Base-by-base conservation (phyloP, 23 red algal species). In the Chondrus crispus region DNA sequence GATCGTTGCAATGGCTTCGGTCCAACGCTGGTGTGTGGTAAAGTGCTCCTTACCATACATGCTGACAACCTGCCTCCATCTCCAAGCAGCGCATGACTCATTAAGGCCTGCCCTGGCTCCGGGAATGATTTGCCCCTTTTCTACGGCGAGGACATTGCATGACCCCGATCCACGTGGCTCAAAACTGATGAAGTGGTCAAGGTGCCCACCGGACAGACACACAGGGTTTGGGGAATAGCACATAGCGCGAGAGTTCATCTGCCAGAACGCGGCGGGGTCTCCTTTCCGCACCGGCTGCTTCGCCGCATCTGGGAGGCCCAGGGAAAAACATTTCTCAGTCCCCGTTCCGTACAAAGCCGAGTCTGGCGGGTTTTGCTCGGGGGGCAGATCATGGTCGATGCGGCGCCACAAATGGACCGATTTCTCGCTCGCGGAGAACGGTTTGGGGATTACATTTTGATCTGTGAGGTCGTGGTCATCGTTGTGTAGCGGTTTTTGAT, bases 221-320 rank as follows among this genome's bases (percentile, higher is more conserved):
- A 87, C 43, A 14, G 64, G 82, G 20, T 75, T 54, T 19, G 22
- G 29, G 3, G 77, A 68, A 58, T 87, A 85, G 50, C 92, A 94
- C 73, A 94, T 47, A 16, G 82, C 92, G 43, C 92, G 22, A 36
- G 77, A 85, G 30, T 94, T 94, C 74, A 94, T 87, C 60, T 87
- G 82, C 92, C 92, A 94, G 42, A 88, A 94, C 3, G 64, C 50
- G 3, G 80, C 90, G 11, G 80, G 68, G n/a, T 86, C 79, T 8
- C 69, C 70, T 55, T 44, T 60, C 3, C 29, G 37, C 39, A 81
- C 29, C 20, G 58, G 66, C 45, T 55, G 66, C 7, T 78, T 63
- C 45, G 46, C 76, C n/a, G 58, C 76, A 57, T 73, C 75, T 2
- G 77, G 76, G 24, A 68, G 2, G 62, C 89, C 89, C 45, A 92